Evolutionary conservation across 2,329 filamentous ascomycete genomes (phyloP).

Genomic region (Ophiostoma quercus): DNA sequence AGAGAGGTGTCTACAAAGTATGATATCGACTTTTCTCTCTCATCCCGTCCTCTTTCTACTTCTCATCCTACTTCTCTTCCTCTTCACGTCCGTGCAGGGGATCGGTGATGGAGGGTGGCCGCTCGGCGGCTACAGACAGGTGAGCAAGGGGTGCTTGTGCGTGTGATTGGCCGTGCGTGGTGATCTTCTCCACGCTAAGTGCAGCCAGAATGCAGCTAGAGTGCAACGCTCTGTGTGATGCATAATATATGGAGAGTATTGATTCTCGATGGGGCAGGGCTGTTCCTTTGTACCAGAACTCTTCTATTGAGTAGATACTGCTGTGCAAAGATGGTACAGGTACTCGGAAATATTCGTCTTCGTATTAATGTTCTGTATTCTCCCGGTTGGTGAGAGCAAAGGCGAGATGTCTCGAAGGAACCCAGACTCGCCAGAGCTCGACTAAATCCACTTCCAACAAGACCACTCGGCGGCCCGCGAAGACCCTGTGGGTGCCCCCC

Average conservation of each 20-base stretch:
- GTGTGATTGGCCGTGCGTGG: background rate
- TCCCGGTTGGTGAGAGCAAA: background rate
- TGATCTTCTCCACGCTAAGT: constrained; percentile 1
- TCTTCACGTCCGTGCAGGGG: constrained; percentile 4
- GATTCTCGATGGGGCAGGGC: background rate
- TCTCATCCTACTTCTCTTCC: background rate
- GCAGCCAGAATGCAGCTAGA: background rate
- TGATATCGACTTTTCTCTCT: background rate
- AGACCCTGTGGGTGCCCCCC: background rate
- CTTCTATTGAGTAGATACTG: background rate
- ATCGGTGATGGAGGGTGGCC: constrained; percentile 3
- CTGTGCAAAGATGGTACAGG: background rate
- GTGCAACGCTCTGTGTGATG: constrained; percentile 1
- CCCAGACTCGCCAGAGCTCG: background rate
- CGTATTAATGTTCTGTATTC: background rate
- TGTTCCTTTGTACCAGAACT: background rate
- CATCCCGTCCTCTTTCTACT: background rate
- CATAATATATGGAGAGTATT: constrained; percentile 9
- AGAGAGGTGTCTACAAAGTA: background rate
- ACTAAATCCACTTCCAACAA: background rate
- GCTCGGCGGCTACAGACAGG: constrained; percentile 11
- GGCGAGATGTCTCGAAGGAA: background rate
- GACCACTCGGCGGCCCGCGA: background rate
- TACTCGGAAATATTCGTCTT: background rate
- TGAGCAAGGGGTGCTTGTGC: background rate